phyloP scores from a whole-genome alignment of 169 alveolate species.

The Plasmodium inui region DNA sequence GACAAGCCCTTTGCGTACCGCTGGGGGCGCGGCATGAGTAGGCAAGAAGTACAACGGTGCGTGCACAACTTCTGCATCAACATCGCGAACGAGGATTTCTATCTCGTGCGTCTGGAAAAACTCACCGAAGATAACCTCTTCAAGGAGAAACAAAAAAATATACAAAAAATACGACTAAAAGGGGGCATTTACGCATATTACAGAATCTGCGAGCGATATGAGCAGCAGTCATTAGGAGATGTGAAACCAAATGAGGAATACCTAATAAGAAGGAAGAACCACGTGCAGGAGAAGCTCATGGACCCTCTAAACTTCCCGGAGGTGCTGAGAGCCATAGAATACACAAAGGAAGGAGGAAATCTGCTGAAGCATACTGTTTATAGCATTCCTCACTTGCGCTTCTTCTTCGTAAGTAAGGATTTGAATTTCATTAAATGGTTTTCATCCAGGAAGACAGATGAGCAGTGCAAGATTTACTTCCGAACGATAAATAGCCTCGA shows the following conservation, averaged over 20 bases:
- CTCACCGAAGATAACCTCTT: conserved; percentile 2
- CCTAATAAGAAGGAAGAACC: background rate
- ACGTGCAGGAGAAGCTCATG: background rate
- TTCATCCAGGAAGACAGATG: conserved; percentile 50
- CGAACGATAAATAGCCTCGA: conserved; percentile 29
- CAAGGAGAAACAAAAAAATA: conserved; percentile 5
- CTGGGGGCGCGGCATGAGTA: conserved; percentile 1
- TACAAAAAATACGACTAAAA: background rate
- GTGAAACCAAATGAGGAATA: background rate
- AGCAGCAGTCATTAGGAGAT: background rate
- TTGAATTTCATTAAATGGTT: conserved; percentile 36
- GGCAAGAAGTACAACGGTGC: conserved; percentile 10
- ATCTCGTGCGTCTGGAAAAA: conserved; percentile 12
- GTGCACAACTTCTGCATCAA: conserved; percentile 30
- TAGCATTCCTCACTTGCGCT: conserved; percentile 55
- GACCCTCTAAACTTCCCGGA: conserved; percentile 24
- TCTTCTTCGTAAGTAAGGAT: conserved; percentile 41
- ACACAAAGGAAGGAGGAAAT: conserved; percentile 58
- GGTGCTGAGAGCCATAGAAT: conserved; percentile 52
- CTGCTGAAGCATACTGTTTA: conserved; percentile 45
- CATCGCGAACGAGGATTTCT: conserved; percentile 20
- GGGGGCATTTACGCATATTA: background rate
- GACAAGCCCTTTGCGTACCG: background rate
- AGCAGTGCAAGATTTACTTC: conserved; percentile 43
- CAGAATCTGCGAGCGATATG: background rate